Percentiles rank a stretch among this genome's conserved stretches.
phyloP scores from a whole-genome alignment of 1,284 basidiomycete genomes.

The Phellinidium pouzarii region DNA sequence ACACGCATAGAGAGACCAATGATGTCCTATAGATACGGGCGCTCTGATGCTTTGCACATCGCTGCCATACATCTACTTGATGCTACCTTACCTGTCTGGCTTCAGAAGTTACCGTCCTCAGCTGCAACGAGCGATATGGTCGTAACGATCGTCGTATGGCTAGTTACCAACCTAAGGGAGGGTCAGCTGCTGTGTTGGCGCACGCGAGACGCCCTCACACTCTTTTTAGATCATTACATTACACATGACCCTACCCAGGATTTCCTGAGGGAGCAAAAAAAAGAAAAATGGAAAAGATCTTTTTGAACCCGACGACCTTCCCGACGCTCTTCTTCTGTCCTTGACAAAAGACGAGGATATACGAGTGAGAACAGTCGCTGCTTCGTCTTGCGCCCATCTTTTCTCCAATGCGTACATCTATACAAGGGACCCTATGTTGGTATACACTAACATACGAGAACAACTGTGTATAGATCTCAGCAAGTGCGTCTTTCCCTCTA shows the following conservation, averaged over 20 bases:
- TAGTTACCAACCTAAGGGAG: conserved; percentile 39
- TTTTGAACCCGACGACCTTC: conserved; percentile 31
- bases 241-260: conserved; percentile 47
- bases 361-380: conserved; percentile 79
- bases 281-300: conserved; percentile 23
- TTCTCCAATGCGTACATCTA: conserved; percentile 38
- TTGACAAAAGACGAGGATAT: conserved; percentile 69
- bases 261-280: conserved; percentile 36
- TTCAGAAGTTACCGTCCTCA: conserved; percentile 31
- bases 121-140: conserved; percentile 40
- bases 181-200: conserved; percentile 57
- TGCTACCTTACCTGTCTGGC: conserved; percentile 63
- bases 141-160: conserved; percentile 44
- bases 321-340: conserved; percentile 43
- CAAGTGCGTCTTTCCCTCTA: conserved; percentile 36
- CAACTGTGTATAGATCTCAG: conserved; percentile 37
- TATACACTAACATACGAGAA: conserved; percentile 42
- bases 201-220: conserved; percentile 56
- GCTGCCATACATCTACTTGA: conserved; percentile 59
- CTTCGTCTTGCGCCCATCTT: conserved; percentile 54
- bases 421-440: conserved; percentile 26
- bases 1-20: conserved; percentile 49
- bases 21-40: conserved; percentile 48
- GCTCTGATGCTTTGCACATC: conserved; percentile 48
- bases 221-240: conserved; percentile 65